Evolutionary conservation across 2,329 filamentous ascomycete genomes (phyloP), one percentile per base, ranked within the genome.

Genomic region (Trichoderma koningii): DNA sequence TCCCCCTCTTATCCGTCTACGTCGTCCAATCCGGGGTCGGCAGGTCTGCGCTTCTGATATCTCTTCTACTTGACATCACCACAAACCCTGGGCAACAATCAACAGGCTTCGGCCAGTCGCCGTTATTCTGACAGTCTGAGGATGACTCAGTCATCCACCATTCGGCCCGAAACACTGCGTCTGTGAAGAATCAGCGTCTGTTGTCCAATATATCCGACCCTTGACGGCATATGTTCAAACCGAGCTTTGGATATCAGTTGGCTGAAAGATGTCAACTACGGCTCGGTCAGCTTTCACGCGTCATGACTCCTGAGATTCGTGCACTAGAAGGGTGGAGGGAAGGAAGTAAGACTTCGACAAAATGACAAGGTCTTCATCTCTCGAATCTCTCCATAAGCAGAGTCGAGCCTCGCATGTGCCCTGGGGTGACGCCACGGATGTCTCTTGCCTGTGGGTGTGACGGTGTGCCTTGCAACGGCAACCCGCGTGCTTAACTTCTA

Each of bases 121-220:
- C n/a, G 26, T 15, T 52, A 12, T 51, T n/a, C 48, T 52, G 38
- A 45, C 47, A 52, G 34, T 41, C 52, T 34, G 34, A 42, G 30
- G 17, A 48, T 41, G 48, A 53, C 50, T 38, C 34, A 55, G 15
- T 14, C 23, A 44, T 45, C 12, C 28, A 10, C n/a, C 17, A 50
- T 48, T 65, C 63, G 63, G 63, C 30, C 63, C 63, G 63, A 65
- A 65, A 45, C 6, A 30, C 21, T 5, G 19, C 26, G 21, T 61
- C 28, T 41, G 19, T 19, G 42, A 47, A 34, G 10, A 34, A 10
- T 28, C 21, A 28, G 12, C 55, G 12, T 53, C 19, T 17, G 50
- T 4, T 44, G 3, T 56, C 12, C 3, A 12, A n/a, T 26, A 2
- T 19, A n/a, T 17, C 12, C 26, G 6, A 21, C 44, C 17, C 14